These are phyloP conservation scores for Hypoxylon fuscum DNA, from an alignment of 495 filamentous ascomycete genomes.

Conservation along the genomic window DNA sequence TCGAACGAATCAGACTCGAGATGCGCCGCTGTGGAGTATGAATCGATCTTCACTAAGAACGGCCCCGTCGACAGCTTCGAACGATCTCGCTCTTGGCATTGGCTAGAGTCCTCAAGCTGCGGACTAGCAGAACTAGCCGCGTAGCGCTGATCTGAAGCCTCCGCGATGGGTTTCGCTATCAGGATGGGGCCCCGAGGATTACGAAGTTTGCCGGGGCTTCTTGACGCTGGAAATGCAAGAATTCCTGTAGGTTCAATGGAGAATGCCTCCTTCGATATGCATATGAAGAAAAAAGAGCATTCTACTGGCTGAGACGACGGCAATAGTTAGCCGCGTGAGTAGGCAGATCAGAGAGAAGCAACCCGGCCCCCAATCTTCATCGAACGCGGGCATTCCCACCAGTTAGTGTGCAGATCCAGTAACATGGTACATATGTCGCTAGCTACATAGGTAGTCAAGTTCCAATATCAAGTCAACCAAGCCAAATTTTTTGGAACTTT, in stretches of 20 bases:
- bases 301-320: constrained; percentile 16
- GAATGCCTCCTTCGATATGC: constrained; percentile 14
- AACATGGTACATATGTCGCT: too few relatives aligned
- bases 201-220: constrained; percentile 23
- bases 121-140: constrained; percentile 30
- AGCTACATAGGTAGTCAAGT: too few relatives aligned
- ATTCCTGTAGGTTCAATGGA: constrained; percentile 16
- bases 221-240: constrained; percentile 19
- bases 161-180: constrained; percentile 29
- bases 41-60: constrained; percentile 40
- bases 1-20: constrained; percentile 29
- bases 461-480: not conserved
- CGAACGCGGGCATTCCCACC: constrained; percentile 4
- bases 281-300: not conserved
- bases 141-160: constrained; percentile 39
- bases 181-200: constrained; percentile 10
- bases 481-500: constrained; percentile 7
- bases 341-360: constrained; percentile 12
- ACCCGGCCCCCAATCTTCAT: constrained; percentile 29
- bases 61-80: constrained; percentile 31
- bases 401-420: not conserved
- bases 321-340: constrained; percentile 29
- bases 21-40: constrained; percentile 23
- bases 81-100: constrained; percentile 41
- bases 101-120: constrained; percentile 24